phyloP scores from a whole-genome alignment of 306 rosid species.

The Dryas alaskensis region DNA sequence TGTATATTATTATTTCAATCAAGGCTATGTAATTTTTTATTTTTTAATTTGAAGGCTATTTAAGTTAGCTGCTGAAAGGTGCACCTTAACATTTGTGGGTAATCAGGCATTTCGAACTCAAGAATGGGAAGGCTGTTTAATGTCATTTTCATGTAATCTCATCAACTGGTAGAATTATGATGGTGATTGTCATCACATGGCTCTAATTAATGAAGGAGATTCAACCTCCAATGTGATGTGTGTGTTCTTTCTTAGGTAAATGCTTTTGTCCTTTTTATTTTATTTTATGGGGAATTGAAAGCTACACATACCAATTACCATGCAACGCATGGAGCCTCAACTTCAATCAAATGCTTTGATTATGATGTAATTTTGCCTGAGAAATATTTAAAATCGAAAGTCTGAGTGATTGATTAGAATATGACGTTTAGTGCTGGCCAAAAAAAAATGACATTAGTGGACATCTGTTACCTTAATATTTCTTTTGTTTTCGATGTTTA shows the following conservation, averaged over 20 bases:
- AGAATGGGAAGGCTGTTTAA: not conserved
- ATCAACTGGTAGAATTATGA: too few relatives aligned
- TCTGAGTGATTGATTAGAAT: too few relatives aligned
- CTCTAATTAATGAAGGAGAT: not conserved
- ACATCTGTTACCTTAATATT: too few relatives aligned
- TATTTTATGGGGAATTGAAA: not conserved
- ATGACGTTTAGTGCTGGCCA: too few relatives aligned
- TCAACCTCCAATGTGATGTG: not conserved
- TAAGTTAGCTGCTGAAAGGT: too few relatives aligned
- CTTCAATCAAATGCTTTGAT: not conserved
- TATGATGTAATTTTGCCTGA: not conserved
- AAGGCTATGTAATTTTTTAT: too few relatives aligned
- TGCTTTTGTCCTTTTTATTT: not conserved
- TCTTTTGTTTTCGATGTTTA: accelerated
- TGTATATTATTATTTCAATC: too few relatives aligned
- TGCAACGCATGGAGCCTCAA: not conserved
- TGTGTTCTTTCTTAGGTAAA: not conserved
- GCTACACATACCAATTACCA: not conserved
- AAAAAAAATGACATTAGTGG: too few relatives aligned
- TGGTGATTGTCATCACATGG: not conserved
- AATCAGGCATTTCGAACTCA: not conserved
- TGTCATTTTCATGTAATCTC: not conserved
- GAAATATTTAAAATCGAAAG: not conserved
- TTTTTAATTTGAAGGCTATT: too few relatives aligned
- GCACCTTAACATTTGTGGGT: not conserved